Evolutionary conservation across 495 filamentous ascomycete genomes (phyloP).

Genomic region (Melanomma pulvis-pyrius): DNA sequence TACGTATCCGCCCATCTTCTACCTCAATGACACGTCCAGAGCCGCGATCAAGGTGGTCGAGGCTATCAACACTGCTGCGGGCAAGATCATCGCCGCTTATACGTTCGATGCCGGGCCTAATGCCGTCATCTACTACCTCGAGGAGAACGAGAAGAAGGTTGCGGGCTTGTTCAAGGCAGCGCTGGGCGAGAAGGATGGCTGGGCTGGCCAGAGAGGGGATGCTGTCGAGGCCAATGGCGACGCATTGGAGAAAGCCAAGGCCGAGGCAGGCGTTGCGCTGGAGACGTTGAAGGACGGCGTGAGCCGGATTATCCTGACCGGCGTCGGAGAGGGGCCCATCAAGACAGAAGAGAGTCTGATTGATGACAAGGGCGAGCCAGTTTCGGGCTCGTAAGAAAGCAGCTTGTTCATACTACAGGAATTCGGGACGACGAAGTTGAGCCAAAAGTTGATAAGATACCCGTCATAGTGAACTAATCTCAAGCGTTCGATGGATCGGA

Average conservation of each 20-base stretch:
- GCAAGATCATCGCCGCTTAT: conserved; percentile 81
- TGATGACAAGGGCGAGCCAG: conserved; percentile 62
- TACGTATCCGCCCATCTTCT: conserved; percentile 95
- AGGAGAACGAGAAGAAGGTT: conserved; percentile 71
- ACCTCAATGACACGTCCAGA: conserved; percentile 89
- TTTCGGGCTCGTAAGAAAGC: neutral
- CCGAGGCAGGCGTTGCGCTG: conserved; percentile 50
- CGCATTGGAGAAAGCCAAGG: conserved; percentile 48
- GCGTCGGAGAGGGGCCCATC: conserved; percentile 86
- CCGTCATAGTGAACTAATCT: conserved; percentile 1
- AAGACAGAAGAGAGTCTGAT: conserved; percentile 78
- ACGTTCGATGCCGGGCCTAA: conserved; percentile 99
- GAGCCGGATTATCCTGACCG: conserved; percentile 83
- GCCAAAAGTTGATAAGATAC: conserved; percentile 1
- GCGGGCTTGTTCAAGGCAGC: conserved; percentile 67
- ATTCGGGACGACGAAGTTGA: neutral
- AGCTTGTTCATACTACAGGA: neutral
- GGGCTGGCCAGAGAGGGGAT: conserved; percentile 53
- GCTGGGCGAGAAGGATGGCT: conserved; percentile 50
- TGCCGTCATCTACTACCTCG: conserved; percentile 90
- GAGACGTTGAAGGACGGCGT: conserved; percentile 74
- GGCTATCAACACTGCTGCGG: conserved; percentile 71
- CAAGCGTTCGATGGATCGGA: neutral
- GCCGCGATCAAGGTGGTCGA: conserved; percentile 87
- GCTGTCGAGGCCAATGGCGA: conserved; percentile 57